Percentiles rank a stretch among this genome's conserved stretches.
Evolutionary conservation across 768 basidiomycete genomes (phyloP).

Genomic region (Lentinula edodes): DNA sequence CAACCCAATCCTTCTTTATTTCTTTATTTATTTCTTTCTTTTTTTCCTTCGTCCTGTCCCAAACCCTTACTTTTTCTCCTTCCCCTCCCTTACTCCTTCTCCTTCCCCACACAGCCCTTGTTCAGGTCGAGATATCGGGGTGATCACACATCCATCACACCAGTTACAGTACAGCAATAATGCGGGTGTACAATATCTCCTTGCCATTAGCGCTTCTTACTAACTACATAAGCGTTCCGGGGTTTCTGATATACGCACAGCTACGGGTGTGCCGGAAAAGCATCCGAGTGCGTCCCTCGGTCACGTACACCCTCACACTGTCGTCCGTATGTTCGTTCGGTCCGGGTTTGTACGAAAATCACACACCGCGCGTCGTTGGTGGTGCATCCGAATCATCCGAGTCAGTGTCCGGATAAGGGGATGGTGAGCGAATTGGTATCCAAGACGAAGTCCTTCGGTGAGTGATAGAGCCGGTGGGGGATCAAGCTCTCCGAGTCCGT

Average conservation of each 20-base stretch:
- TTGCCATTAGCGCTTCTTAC: constrained; percentile 47
- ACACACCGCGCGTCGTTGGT: constrained; percentile 66
- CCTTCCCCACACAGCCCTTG: too few relatives aligned
- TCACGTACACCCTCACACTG: constrained; percentile 30
- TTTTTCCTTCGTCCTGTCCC: too few relatives aligned
- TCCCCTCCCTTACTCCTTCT: too few relatives aligned
- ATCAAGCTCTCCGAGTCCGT: too few relatives aligned
- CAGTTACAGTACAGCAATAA: constrained; percentile 43
- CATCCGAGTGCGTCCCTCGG: background rate
- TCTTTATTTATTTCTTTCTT: too few relatives aligned
- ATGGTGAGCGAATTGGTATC: constrained; percentile 1
- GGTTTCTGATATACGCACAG: constrained; percentile 41
- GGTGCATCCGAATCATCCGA: constrained; percentile 40
- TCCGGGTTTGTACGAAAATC: constrained; percentile 34
- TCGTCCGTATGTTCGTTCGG: constrained; percentile 52
- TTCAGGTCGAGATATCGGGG: constrained; percentile 44
- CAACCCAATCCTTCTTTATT: too few relatives aligned
- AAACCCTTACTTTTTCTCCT: too few relatives aligned
- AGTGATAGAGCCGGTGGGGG: too few relatives aligned
- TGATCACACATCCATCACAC: constrained; percentile 38
- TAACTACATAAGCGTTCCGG: constrained; percentile 45
- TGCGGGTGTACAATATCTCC: constrained; percentile 58
- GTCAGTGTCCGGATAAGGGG: constrained; percentile 38
- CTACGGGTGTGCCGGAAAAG: constrained; percentile 15
- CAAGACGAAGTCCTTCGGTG: too few relatives aligned